phyloP scores from a whole-genome alignment of 1,284 basidiomycete species.

The Sporisorium sorghi region DNA sequence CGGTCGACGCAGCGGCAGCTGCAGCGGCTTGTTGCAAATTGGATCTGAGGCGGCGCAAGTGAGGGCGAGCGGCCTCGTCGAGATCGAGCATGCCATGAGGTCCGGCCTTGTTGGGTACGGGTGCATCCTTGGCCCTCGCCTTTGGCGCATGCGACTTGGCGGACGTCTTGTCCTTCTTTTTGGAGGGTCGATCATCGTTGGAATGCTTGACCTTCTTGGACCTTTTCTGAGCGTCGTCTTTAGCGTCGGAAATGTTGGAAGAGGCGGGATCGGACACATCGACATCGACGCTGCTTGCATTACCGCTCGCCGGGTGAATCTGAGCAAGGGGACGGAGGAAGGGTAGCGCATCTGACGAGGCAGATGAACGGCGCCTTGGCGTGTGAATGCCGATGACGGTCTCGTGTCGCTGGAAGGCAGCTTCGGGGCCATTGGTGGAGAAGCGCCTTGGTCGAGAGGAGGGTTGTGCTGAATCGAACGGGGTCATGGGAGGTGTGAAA shows the following conservation, averaged over 20 bases:
- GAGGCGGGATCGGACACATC: conserved; percentile 10
- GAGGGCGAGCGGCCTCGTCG: conserved; percentile 38
- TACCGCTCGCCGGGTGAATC: conserved; percentile 42
- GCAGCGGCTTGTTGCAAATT: conserved; percentile 54
- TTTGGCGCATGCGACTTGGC: conserved; percentile 17
- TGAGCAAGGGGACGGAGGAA: conserved; percentile 50
- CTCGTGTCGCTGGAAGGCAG: conserved; percentile 59
- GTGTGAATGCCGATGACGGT: conserved; percentile 65
- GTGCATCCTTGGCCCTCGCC: conserved; percentile 18
- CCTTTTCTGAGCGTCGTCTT: conserved; percentile 8
- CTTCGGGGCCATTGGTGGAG: conserved; percentile 57
- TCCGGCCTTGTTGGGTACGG: conserved; percentile 18
- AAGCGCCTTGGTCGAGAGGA: conserved; percentile 43
- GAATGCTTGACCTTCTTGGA: conserved; percentile 23
- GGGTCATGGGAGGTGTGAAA: conserved; percentile 39
- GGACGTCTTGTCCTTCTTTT: conserved; percentile 29
- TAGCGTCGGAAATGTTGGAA: not conserved
- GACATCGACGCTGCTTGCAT: conserved; percentile 19
- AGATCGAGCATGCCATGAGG: conserved; percentile 37
- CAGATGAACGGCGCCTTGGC: conserved; percentile 47
- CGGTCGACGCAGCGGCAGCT: conserved; percentile 46
- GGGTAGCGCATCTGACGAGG: conserved; percentile 29
- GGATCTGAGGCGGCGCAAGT: conserved; percentile 36
- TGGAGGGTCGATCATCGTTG: conserved; percentile 10
- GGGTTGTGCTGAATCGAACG: conserved; percentile 18